Evolutionary conservation across 1,139 yeast species (phyloP).

Genomic region (Saccharomyces hybrid): DNA sequence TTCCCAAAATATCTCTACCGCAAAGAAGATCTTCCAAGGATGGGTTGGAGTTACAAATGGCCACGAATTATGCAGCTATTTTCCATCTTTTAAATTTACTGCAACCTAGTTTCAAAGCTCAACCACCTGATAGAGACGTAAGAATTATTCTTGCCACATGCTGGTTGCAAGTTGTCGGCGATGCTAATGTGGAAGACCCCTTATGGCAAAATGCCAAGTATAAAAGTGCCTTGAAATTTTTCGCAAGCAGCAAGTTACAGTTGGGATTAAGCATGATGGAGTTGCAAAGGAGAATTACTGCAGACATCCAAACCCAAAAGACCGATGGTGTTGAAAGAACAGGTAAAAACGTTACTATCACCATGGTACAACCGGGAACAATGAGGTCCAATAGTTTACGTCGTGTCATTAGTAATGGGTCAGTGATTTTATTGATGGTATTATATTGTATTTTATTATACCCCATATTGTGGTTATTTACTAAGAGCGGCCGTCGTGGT

Average conservation of each 20-base stretch:
- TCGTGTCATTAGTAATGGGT: conserved; percentile 70
- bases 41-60: conserved; percentile 80
- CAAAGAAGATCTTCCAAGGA: conserved; percentile 58
- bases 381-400: conserved; percentile 84
- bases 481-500: conserved; percentile 70
- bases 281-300: conserved; percentile 55
- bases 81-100: conserved; percentile 71
- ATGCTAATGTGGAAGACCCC: conserved; percentile 57
- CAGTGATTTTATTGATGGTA: conserved; percentile 57
- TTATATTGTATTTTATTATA: conserved; percentile 54
- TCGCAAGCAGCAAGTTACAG: conserved; percentile 75
- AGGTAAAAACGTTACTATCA: conserved; percentile 67
- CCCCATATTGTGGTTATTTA: conserved; percentile 76
- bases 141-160: conserved; percentile 71
- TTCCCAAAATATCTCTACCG: conserved; percentile 19
- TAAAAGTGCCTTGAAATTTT: conserved; percentile 62
- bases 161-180: conserved; percentile 65
- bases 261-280: conserved; percentile 68
- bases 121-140: conserved; percentile 92
- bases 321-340: conserved; percentile 45
- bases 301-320: conserved; percentile 32
- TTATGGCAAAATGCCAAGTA: conserved; percentile 57
- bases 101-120: conserved; percentile 74
- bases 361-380: conserved; percentile 82
- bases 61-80: conserved; percentile 73